Evolutionary conservation across 2,329 filamentous ascomycete species (phyloP), one percentile per base, ranked within the genome.

Genomic region (Penicillium sp.): DNA sequence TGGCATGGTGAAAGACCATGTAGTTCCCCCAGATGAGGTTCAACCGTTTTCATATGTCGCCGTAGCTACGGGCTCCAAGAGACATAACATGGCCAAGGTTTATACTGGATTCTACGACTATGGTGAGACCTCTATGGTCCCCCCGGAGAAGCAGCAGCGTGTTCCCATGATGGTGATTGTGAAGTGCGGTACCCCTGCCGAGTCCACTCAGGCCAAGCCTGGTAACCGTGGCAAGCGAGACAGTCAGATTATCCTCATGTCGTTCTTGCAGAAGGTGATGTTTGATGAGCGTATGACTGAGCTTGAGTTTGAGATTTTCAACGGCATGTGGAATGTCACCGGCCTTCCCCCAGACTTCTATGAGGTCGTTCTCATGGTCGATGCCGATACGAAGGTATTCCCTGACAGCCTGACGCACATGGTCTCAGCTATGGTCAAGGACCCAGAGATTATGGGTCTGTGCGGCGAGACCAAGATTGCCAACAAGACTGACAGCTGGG

Each of bases 251-350:
- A 94, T 99, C 66, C 83, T 99, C 63, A 99, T 99, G 94, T 97
- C 92, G 5, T 99, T 99, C 82, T 79, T 99, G 65, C 94, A 99
- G 73, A 99, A 99, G 79, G 94, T 99, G 70, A 99, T 99, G 94
- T 99, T 99, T 68, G 94, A 99, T 73, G 95, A 99, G 77, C 89
- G 94, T 59, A 99, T 99, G 94, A 99, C 95, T 18, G 93, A 99
- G 75, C 87, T 99, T 50, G 94, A 99, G 74, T 99, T 92, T 70
- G 94, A 99, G 72, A 97, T 99, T 90, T 99, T 99, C 81, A 99
- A 97, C 72, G 94, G 94, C 51, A 82, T 99, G 60, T 99, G 93
- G 92, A 96, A 96, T 75, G 90, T 99, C 43, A 99, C 94, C 18
- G 95, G 95, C 65, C 97, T 99, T 60, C 96, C 92, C 4, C 94